Percentiles rank a stretch among this genome's conserved stretches.
Conservation (phyloP, 345 rosid genomes). For the Hevea brasiliensis region DNA sequence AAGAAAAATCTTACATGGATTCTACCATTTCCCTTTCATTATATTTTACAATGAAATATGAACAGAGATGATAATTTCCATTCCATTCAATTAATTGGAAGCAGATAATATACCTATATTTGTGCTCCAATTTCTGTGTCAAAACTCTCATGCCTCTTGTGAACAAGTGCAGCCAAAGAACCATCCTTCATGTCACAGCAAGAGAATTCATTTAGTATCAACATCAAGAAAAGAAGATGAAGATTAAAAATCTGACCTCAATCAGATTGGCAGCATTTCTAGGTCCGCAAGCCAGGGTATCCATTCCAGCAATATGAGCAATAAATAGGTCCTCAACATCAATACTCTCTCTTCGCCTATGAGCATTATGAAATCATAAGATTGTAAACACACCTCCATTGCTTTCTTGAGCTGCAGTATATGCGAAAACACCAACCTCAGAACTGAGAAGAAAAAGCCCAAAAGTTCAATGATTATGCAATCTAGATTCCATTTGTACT, state of each 20-base stretch:
- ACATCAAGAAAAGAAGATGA: not conserved
- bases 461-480: not conserved
- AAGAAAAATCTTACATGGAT: constrained; percentile 1
- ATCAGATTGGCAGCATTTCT: constrained; percentile 78
- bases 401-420: constrained; percentile 98
- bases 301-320: constrained; percentile 88
- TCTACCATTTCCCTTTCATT: not conserved
- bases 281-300: constrained; percentile 86
- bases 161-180: constrained; percentile 56
- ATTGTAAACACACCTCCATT: constrained; percentile 66
- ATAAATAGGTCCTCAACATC: constrained; percentile 93
- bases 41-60: too few species aligned
- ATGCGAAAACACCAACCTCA: constrained; percentile 81
- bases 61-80: too few species aligned
- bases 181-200: constrained; percentile 53
- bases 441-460: constrained; percentile 45
- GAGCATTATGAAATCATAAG: not conserved
- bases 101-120: constrained; percentile 27
- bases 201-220: not conserved
- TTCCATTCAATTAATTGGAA: too few species aligned
- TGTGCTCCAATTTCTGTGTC: constrained; percentile 63
- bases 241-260: constrained; percentile 44
- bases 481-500: not conserved
- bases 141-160: constrained; percentile 72
- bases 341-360: constrained; percentile 92